phyloP scores from a whole-genome alignment of 23 red algal species.

The Gracilaria domingensis region DNA sequence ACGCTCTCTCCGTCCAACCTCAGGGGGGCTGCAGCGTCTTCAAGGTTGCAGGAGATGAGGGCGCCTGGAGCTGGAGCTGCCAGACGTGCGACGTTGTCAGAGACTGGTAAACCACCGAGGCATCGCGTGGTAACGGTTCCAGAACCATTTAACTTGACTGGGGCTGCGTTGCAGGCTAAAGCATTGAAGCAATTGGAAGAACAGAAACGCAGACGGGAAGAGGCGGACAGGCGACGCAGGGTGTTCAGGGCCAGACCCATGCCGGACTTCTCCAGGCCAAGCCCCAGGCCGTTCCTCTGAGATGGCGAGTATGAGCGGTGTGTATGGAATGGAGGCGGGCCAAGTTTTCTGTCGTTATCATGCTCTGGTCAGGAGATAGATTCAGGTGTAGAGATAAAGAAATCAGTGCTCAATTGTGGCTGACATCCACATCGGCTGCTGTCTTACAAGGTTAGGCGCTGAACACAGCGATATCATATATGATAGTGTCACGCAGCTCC shows the following conservation, averaged over 20 bases:
- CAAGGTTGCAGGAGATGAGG: neutral
- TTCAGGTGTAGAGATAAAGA: neutral
- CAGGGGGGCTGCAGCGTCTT: constrained; percentile 19
- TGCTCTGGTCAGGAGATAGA: neutral
- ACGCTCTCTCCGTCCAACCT: constrained; percentile 20
- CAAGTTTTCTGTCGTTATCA: neutral
- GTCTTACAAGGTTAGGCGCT: no score
- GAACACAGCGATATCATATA: no score
- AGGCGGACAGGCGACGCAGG: constrained; percentile 34
- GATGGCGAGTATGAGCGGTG: neutral
- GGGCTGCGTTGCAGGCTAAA: constrained; percentile 20
- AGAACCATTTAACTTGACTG: constrained; percentile 31
- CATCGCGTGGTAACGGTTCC: constrained; percentile 16
- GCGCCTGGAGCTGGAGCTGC: constrained; percentile 4
- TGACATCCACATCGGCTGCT: no score
- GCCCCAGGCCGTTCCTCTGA: constrained; percentile 8
- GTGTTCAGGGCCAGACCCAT: constrained; percentile 40
- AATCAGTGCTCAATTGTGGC: neutral
- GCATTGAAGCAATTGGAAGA: constrained; percentile 23
- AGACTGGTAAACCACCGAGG: constrained; percentile 22
- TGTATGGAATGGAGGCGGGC: no score
- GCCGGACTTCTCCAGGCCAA: constrained; percentile 39
- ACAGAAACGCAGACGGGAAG: constrained; percentile 19
- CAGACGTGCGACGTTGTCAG: constrained; percentile 23
- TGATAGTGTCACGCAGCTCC: no score